Evolutionary conservation across 2,329 filamentous ascomycete species (phyloP).

Genomic region (Macrophomina pseudophaseolina): DNA sequence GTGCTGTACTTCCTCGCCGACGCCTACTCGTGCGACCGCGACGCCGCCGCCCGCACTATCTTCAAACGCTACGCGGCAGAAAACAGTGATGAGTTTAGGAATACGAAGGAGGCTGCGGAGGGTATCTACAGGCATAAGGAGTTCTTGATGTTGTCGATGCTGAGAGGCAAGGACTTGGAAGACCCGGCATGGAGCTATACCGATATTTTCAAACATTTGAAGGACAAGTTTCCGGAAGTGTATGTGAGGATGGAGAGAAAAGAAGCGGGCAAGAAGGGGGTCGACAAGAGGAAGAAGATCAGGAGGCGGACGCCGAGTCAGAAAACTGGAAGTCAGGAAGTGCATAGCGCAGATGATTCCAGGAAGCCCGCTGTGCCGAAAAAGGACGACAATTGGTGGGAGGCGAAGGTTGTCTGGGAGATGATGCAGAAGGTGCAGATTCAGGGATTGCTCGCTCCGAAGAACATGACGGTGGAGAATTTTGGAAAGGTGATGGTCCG

Average conservation of each 20-base stretch:
- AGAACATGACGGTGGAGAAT: conserved; percentile 39
- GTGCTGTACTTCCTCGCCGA: conserved; percentile 68
- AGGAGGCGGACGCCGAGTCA: background rate
- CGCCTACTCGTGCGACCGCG: conserved; percentile 51
- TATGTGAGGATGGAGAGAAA: conserved; percentile 32
- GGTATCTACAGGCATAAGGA: conserved; percentile 44
- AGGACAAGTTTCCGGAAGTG: conserved; percentile 42
- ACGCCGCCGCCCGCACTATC: conserved; percentile 38
- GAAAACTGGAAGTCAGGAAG: background rate
- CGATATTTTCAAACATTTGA: conserved; percentile 49
- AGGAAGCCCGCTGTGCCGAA: conserved; percentile 32
- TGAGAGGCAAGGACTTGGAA: conserved; percentile 45
- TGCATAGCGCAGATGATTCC: background rate
- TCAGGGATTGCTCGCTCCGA: conserved; percentile 37
- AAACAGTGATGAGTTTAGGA: conserved; percentile 36
- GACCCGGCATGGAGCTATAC: conserved; percentile 51
- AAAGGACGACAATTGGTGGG: conserved; percentile 49
- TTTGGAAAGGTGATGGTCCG: conserved; percentile 41
- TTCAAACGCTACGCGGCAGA: conserved; percentile 37
- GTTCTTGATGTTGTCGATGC: conserved; percentile 54
- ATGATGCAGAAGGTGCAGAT: conserved; percentile 47
- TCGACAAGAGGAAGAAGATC: conserved; percentile 15
- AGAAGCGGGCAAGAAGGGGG: conserved; percentile 27
- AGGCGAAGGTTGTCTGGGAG: conserved; percentile 44
- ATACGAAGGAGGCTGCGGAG: conserved; percentile 34